Evolutionary conservation across 1,284 basidiomycete genomes (phyloP).

Genomic region (Coniferiporia sulphurascens): DNA sequence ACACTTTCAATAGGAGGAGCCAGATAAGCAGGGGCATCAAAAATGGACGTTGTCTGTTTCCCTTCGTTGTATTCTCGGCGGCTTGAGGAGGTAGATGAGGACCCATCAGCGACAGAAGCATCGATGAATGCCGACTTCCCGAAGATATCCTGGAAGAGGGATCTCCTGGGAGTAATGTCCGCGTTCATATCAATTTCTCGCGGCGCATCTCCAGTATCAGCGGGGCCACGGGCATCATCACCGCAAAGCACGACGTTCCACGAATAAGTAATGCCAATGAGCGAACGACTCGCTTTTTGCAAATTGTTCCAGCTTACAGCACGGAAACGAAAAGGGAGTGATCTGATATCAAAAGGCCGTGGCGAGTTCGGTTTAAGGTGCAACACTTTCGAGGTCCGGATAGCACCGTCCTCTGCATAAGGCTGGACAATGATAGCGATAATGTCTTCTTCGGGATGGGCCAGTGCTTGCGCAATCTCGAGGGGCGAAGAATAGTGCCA

Average conservation of each 20-base stretch:
- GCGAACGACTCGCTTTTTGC: slow-evolving; percentile 37
- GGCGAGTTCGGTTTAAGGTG: slow-evolving; percentile 47
- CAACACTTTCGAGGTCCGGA: slow-evolving; percentile 38
- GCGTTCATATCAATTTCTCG: slow-evolving; percentile 38
- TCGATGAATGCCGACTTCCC: slow-evolving; percentile 58
- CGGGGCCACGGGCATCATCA: slow-evolving; percentile 40
- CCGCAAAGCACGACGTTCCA: slow-evolving; percentile 65
- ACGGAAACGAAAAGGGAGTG: slow-evolving; percentile 57
- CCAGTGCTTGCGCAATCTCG: slow-evolving; percentile 41
- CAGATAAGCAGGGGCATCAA: slow-evolving; percentile 75
- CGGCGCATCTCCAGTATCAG: slow-evolving; percentile 39
- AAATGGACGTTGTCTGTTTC: slow-evolving; percentile 44
- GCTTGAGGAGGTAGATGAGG: slow-evolving; percentile 14
- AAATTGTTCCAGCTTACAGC: slow-evolving; percentile 45
- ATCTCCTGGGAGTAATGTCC: slow-evolving; percentile 37
- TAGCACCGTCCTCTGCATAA: slow-evolving; percentile 25
- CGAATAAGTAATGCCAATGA: slow-evolving; percentile 62
- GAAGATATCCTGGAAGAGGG: slow-evolving; percentile 83
- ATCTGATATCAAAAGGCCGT: slow-evolving; percentile 36
- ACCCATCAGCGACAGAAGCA: slow-evolving; percentile 21
- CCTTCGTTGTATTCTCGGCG: slow-evolving; percentile 25
- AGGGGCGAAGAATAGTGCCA: slow-evolving; percentile 48
- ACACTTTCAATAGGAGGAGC: slow-evolving; percentile 73
- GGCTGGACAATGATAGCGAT: slow-evolving; percentile 51
- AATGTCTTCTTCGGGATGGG: slow-evolving; percentile 51